Evolutionary conservation across 2,329 filamentous ascomycete genomes (phyloP), one percentile per base, ranked within the genome.

Genomic region (Pestalotiopsis sp.): DNA sequence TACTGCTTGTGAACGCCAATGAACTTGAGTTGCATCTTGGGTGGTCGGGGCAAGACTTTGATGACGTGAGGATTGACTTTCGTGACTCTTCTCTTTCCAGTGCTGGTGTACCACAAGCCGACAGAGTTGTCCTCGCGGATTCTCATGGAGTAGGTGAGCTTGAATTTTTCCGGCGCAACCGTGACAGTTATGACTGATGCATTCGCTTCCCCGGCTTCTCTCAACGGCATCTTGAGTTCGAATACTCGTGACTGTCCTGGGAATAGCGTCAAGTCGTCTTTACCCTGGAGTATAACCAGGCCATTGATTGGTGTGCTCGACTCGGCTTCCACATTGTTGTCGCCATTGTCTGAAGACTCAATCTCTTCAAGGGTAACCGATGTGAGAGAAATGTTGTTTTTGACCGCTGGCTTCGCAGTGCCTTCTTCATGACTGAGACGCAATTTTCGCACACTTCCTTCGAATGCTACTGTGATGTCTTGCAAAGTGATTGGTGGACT

Each of bases 11-110:
- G 83, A 7, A 91, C 80, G 56, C 89, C 86, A 2, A 88, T 83
- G 11, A 93, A 82, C 31, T 83, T 86, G 60, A 99, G 88, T 73
- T 93, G 90, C 83, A 99, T 90, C 80, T 98, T 98, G 0, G 96
- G 96, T 36, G 95, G 96, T 72, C 97, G 93, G 1, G 96, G 95
- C 66, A 94, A 85, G 27, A 99, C 90, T 68, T 89, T 91, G 68
- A 97, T 87, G 1, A 83, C 82, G 41, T 87, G 83, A 9, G 87
- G 81, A 61, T 86, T 83, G 12, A 80, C 72, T 9, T 88, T 84
- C 36, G 84, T 80, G 23, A 88, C 78, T 36, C 81, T 83, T 69
- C 84, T 85, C 66, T 80, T 84, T 0, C 78, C 77, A 14, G 81
- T 79, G 2, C 79, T 78, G 6, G 81, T 78, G 68, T 86, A 86